Evolutionary conservation across 1,284 basidiomycete genomes (phyloP).

Genomic region (Cryptococcus sp.): DNA sequence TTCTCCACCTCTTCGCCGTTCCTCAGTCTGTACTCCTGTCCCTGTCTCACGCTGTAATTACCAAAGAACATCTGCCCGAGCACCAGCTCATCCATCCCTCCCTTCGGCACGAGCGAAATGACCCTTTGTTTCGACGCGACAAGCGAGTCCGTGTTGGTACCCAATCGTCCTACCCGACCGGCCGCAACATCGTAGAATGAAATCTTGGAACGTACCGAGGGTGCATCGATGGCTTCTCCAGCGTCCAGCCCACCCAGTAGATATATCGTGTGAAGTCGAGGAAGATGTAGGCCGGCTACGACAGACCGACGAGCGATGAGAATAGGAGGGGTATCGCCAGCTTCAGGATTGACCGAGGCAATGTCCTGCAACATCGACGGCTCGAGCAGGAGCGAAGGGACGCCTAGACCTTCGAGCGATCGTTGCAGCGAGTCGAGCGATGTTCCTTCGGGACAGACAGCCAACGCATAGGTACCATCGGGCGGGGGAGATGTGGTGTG

Average conservation of each 20-base stretch:
- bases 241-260: conserved; percentile 30
- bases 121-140: conserved; percentile 15
- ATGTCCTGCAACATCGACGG: conserved; percentile 20
- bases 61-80: conserved; percentile 22
- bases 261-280: conserved; percentile 26
- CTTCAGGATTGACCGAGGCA: neutral
- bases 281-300: conserved; percentile 28
- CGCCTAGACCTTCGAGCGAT: conserved; percentile 16
- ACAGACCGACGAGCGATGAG: conserved; percentile 19
- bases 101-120: conserved; percentile 21
- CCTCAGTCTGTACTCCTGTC: neutral
- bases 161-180: conserved; percentile 31
- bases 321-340: neutral
- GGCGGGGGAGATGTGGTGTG: conserved; percentile 25
- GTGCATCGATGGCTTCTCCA: conserved; percentile 10
- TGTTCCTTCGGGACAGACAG: conserved; percentile 23
- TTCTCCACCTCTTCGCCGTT: neutral
- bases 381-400: conserved; percentile 6
- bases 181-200: conserved; percentile 20
- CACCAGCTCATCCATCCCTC: conserved; percentile 17
- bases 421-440: conserved; percentile 11
- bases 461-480: conserved; percentile 19
- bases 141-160: conserved; percentile 7
- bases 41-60: neutral
- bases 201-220: conserved; percentile 11